Evolutionary conservation across 2,329 filamentous ascomycete genomes (phyloP).

Genomic region (Juglanconis juglandina): DNA sequence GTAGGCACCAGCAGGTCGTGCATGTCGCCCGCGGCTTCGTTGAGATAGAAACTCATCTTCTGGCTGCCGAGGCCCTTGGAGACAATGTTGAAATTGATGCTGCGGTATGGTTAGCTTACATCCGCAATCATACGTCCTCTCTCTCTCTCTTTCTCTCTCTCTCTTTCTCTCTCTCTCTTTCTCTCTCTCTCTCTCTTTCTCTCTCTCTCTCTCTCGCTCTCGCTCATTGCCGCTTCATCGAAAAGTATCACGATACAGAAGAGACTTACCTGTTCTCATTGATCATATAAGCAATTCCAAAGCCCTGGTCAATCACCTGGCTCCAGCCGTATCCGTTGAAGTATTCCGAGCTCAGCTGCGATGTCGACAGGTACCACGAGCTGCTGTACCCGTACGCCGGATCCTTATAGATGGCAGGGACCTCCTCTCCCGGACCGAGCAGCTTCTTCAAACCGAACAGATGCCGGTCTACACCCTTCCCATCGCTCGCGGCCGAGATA

Average conservation of each 20-base stretch:
- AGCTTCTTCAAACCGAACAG: slow-evolving; percentile 96
- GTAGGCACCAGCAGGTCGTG: slow-evolving; percentile 81
- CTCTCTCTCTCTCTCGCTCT: neutral
- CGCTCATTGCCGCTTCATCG: too few species aligned
- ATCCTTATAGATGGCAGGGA: slow-evolving; percentile 82
- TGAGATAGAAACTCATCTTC: slow-evolving; percentile 93
- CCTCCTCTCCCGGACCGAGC: slow-evolving; percentile 71
- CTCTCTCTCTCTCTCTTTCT: neutral
- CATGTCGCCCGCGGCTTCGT: slow-evolving; percentile 88
- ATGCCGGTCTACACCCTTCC: slow-evolving; percentile 91
- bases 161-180: neutral
- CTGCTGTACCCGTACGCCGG: slow-evolving; percentile 78
- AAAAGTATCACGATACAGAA: neutral
- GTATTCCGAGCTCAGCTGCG: slow-evolving; percentile 90
- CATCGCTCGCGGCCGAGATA: slow-evolving; percentile 83
- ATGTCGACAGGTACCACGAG: slow-evolving; percentile 86
- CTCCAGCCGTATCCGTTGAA: slow-evolving; percentile 99
- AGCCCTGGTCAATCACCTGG: slow-evolving; percentile 93
- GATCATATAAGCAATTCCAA: slow-evolving; percentile 99
- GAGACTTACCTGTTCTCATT: slow-evolving; percentile 82
- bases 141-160: neutral
- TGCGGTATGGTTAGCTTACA: slow-evolving; percentile 32
- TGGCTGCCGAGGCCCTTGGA: slow-evolving; percentile 88
- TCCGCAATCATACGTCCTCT: slow-evolving; percentile 9
- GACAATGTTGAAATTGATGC: slow-evolving; percentile 96